Conservation (phyloP, 306 rosid genomes). For the Rosa multiflora region DNA sequence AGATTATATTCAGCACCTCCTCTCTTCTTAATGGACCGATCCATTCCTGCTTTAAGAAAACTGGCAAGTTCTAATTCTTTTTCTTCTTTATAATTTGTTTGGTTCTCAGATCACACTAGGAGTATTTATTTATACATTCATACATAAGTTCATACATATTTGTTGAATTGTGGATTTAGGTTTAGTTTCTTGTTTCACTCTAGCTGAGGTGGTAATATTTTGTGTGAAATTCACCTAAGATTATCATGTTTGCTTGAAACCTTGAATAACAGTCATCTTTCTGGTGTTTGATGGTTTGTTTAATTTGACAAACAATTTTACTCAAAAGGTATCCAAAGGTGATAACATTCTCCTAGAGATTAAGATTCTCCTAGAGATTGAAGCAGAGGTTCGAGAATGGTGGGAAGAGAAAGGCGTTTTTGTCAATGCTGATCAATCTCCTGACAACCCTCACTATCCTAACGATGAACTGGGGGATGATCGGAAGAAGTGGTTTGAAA, state of each 20-base stretch:
- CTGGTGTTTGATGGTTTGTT: background rate
- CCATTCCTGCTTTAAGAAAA: background rate
- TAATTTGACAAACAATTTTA: background rate
- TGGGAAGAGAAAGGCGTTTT: conserved; percentile 4
- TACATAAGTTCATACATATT: background rate
- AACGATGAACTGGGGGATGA: background rate
- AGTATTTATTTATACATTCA: background rate
- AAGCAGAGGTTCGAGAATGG: background rate
- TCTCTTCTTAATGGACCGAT: background rate
- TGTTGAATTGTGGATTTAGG: background rate
- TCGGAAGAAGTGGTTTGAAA: conserved; percentile 4
- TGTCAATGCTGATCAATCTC: background rate
- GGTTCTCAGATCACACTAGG: background rate
- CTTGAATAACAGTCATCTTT: background rate
- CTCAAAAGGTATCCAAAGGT: conserved; percentile 1
- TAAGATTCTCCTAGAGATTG: conserved; percentile 2
- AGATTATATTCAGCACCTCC: background rate
- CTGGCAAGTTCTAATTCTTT: background rate
- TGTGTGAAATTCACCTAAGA: background rate
- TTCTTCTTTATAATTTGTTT: background rate
- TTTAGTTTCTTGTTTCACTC: background rate
- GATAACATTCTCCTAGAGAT: conserved; percentile 3
- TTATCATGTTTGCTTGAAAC: background rate
- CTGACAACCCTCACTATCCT: background rate
- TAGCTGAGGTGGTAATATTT: background rate